Evolutionary conservation across 2,329 filamentous ascomycete genomes (phyloP).

Genomic region (Sporothrix curviconia): DNA sequence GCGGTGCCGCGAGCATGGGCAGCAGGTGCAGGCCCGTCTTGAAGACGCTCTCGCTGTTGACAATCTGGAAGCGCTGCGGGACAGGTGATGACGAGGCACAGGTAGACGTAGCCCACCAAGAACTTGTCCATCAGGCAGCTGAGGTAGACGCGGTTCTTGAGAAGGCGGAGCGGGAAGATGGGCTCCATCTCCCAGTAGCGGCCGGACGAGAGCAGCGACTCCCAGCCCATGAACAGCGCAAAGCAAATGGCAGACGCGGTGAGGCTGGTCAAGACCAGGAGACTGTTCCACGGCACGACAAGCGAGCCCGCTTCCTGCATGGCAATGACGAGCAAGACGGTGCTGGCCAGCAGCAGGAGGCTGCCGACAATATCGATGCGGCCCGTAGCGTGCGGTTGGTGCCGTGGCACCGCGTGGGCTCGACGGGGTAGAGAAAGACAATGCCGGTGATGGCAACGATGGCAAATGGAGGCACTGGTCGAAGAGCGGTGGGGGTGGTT

Average conservation of each 20-base stretch:
- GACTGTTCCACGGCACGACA: slow-evolving; percentile 45
- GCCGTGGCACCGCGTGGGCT: slow-evolving; percentile 9
- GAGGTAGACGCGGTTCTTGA: slow-evolving; percentile 43
- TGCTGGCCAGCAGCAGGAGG: slow-evolving; percentile 44
- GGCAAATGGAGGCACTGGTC: slow-evolving; percentile 9
- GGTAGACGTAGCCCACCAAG: slow-evolving; percentile 51
- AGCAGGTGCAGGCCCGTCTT: slow-evolving; percentile 52
- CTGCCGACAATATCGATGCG: slow-evolving; percentile 21
- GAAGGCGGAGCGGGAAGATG: slow-evolving; percentile 47
- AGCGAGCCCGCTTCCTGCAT: slow-evolving; percentile 51
- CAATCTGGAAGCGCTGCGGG: slow-evolving; percentile 55
- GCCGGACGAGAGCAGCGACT: slow-evolving; percentile 37
- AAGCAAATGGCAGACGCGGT: slow-evolving; percentile 42
- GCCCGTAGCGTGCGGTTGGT: slow-evolving; percentile 9
- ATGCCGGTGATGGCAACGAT: slow-evolving; percentile 39
- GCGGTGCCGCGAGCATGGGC: slow-evolving; percentile 51
- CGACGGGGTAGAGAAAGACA: slow-evolving; percentile 29
- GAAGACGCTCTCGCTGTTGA: slow-evolving; percentile 46
- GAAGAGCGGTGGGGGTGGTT: background rate
- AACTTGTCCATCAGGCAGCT: slow-evolving; percentile 47
- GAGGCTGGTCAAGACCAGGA: slow-evolving; percentile 44
- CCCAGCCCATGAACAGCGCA: slow-evolving; percentile 45
- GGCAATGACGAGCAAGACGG: slow-evolving; percentile 48
- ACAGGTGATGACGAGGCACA: slow-evolving; percentile 52
- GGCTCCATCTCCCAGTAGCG: slow-evolving; percentile 39